These are phyloP conservation scores for Rhodotorula graminis DNA, from an alignment of 768 basidiomycete genomes.

Conservation along the genomic window DNA sequence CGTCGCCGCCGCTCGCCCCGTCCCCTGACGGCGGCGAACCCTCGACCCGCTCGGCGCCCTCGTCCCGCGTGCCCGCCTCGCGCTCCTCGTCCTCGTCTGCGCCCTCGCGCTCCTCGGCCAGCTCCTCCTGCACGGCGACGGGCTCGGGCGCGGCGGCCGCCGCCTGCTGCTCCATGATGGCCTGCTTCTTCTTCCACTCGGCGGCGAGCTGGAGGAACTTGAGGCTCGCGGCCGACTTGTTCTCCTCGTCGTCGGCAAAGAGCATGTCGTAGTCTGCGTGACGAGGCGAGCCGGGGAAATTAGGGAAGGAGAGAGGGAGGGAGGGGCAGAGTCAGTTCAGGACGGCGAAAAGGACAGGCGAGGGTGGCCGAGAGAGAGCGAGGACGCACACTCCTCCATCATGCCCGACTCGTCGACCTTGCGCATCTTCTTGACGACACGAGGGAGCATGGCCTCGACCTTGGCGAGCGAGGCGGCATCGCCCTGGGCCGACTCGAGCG, in stretches of 20 bases:
- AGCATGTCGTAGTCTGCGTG: constrained; percentile 85
- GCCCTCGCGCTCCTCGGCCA: neutral
- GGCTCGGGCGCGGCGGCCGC: neutral
- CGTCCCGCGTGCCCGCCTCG: neutral
- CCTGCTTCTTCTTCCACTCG: constrained; percentile 57
- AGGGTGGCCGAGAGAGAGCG: too few species aligned
- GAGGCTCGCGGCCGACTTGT: constrained; percentile 86
- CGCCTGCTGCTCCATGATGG: neutral
- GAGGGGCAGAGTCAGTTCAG: neutral
- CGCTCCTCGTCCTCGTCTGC: neutral
- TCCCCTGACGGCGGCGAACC: too few species aligned
- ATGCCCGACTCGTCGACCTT: constrained; percentile 48
- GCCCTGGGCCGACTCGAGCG: constrained; percentile 79
- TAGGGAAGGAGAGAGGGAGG: neutral
- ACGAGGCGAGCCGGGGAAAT: neutral
- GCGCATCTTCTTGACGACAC: constrained; percentile 74
- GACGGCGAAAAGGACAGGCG: too few species aligned
- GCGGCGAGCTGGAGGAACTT: constrained; percentile 95
- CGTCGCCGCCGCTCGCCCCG: neutral
- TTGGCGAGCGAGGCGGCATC: constrained; percentile 60
- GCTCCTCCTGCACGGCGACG: constrained; percentile 3
- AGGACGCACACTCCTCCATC: constrained; percentile 36
- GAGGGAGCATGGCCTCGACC: constrained; percentile 89
- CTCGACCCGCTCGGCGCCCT: too few species aligned
- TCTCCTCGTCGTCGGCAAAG: constrained; percentile 92